A percentile compares a stretch with the other conserved stretches of the same genome.
phyloP scores from a whole-genome alignment of 2,329 filamentous ascomycete species.

The Scedosporium dehoogii region DNA sequence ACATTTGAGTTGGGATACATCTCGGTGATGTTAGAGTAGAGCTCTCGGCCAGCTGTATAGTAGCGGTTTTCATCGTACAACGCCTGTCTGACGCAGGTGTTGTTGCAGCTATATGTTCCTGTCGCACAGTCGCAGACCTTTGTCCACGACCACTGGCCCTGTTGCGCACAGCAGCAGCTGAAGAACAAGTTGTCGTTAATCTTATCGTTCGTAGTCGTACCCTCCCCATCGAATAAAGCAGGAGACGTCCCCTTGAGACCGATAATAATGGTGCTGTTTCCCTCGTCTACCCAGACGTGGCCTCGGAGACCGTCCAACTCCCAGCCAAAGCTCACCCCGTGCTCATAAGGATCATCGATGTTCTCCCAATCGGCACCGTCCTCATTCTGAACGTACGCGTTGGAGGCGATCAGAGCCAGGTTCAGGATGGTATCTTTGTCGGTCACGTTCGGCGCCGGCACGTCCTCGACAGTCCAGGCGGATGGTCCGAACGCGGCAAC shows the following conservation, averaged over 20 bases:
- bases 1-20: conserved; percentile 76
- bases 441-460: conserved; percentile 70
- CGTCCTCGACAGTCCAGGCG: conserved; percentile 74
- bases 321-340: conserved; percentile 88
- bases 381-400: conserved; percentile 75
- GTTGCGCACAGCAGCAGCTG: conserved; percentile 93
- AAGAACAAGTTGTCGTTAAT: conserved; percentile 97
- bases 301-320: conserved; percentile 78
- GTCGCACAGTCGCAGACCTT: conserved; percentile 91
- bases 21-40: conserved; percentile 86
- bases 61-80: conserved; percentile 79
- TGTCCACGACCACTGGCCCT: conserved; percentile 80
- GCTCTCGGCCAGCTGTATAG: conserved; percentile 77
- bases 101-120: conserved; percentile 80
- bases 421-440: conserved; percentile 77
- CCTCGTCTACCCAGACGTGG: conserved; percentile 82
- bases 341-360: conserved; percentile 70
- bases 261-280: conserved; percentile 80
- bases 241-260: conserved; percentile 85
- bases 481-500: conserved; percentile 58
- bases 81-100: conserved; percentile 72
- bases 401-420: conserved; percentile 77
- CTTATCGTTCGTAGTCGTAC: conserved; percentile 95
- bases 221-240: conserved; percentile 92
- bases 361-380: conserved; percentile 73